Evolutionary conservation across 768 basidiomycete genomes (phyloP), one percentile per base, ranked within the genome.

Genomic region (Pisolithus microcarpus): DNA sequence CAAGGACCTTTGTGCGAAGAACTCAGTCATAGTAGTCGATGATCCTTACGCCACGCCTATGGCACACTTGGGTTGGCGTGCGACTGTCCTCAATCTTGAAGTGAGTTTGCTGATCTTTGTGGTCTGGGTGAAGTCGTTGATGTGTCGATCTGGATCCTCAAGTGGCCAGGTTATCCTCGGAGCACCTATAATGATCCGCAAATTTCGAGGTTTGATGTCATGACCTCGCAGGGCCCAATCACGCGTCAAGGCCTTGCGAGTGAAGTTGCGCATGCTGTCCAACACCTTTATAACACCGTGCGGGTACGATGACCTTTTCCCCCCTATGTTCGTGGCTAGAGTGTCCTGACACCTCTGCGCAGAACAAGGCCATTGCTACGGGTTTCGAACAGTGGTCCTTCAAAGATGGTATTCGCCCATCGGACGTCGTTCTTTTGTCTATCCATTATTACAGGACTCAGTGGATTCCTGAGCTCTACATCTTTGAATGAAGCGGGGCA

Each of bases 101-200:
- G 64, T 62, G 15, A 28, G 6, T 15, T n/a, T n/a, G 3, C 1
- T 44, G 8, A 30, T 31, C 9, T 26, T n/a, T 19, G 4, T 8
- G 28, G 24, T 38, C 39, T 9, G 23, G 16, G 26, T 7, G 37
- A 0, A 5, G 37, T 16, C 23, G 19, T 16, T 38, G 37, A 37
- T 46, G 31, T 30, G 2, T 15, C n/a, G n/a, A n/a, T n/a, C n/a
- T n/a, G n/a, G n/a, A n/a, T n/a, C 7, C 30, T 4, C 31, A 13
- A 64, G 62, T 64, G 63, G 62, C 62, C 62, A 2, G 63, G 62
- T 9, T 64, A 64, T 7, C 30, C 50, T 9, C 3, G 31, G 13
- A 23, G 24, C 11, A 16, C 1, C 3, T 34, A 16, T 8, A 18
- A n/a, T 4, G 49, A 57, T 42, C 46, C 52, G 6, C 56, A 56